Base-by-base conservation (phyloP, 78 protist species). In the Emiliania huxleyi region DNA sequence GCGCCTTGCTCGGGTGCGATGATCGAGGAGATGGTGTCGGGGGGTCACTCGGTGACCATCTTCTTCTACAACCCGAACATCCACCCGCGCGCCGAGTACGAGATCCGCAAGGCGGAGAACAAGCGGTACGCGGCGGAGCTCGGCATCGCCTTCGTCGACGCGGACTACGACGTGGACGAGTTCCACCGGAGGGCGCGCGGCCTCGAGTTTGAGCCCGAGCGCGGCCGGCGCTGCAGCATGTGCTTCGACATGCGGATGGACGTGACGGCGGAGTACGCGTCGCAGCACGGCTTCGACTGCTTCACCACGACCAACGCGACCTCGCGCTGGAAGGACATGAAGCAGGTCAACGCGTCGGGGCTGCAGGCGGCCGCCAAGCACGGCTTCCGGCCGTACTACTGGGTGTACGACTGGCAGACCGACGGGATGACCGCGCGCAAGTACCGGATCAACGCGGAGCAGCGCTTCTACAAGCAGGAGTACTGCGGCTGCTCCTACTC, bases 61-160 rank as follows among this genome's bases (percentile, higher is more conserved):
- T 89, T 89, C 91, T 89, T 89, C 91, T 89, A 89, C 91, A 89
- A 89, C 77, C 91, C 91, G 25, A 89, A 89, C 75, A 89, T 89
- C 35, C 91, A 89, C 71, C 91, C 91, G 75, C 43, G 91, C 23
- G 1, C 19, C 42, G 42, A 35, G 81, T 87, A 87, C 71, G 91
- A 89, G 91, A 49, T 52, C 71, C 91, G 91, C 33, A 89, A 89
- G 48, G 77, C 5, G 45, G 91, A 89, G 48, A 89, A 89, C 44
- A 35, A 35, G 77, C 73, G 91, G 25, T 89, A 15, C 91, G 91
- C 91, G 25, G 77, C 25, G 45, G 11, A 35, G 42, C 71, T 89
- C 8, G 77, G 91, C 40, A 52, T 52, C 18, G 44, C 71, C 37
- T 35, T 89, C 48, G 77, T 89, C 33, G 91, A 89, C 48, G 69